Percentiles rank a stretch among this genome's conserved stretches.
Conservation (phyloP, 2,329 filamentous ascomycete genomes). For the Metarhizium brunneum region DNA sequence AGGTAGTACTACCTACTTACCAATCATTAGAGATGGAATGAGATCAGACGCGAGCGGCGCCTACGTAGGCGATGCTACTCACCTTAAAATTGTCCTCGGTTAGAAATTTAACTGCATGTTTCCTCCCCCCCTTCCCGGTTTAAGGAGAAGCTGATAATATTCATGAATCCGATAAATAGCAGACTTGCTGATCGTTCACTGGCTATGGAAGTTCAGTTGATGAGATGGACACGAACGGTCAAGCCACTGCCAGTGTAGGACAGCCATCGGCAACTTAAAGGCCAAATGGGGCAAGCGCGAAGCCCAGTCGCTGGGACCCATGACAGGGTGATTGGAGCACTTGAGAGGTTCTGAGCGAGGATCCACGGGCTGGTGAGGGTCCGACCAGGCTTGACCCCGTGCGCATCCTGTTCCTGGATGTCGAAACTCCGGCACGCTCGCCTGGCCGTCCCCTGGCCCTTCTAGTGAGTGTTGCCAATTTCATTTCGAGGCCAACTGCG, state of each 20-base stretch:
- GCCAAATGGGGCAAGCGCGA: background rate
- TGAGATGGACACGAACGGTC: background rate
- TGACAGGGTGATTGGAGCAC: background rate
- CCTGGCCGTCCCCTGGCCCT: background rate
- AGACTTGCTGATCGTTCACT: too few species aligned
- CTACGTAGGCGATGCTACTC: background rate
- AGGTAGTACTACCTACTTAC: too few species aligned
- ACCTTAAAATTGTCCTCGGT: background rate
- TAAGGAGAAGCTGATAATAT: too few species aligned
- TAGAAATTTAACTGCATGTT: background rate
- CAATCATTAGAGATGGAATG: background rate
- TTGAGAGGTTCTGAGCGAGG: background rate
- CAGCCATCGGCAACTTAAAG: background rate
- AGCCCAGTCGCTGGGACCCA: background rate
- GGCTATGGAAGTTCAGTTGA: too few species aligned
- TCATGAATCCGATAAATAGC: too few species aligned
- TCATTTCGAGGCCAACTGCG: constrained; percentile 5
- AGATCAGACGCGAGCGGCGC: background rate
- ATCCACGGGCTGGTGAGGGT: background rate
- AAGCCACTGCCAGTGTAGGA: background rate
- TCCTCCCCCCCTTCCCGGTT: too few species aligned
- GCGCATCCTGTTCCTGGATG: background rate
- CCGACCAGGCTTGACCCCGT: background rate
- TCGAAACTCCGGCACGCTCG: background rate
- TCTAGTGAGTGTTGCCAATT: constrained; percentile 5